Conservation (phyloP, 768 basidiomycete species). For the Pleurotus eryngii region DNA sequence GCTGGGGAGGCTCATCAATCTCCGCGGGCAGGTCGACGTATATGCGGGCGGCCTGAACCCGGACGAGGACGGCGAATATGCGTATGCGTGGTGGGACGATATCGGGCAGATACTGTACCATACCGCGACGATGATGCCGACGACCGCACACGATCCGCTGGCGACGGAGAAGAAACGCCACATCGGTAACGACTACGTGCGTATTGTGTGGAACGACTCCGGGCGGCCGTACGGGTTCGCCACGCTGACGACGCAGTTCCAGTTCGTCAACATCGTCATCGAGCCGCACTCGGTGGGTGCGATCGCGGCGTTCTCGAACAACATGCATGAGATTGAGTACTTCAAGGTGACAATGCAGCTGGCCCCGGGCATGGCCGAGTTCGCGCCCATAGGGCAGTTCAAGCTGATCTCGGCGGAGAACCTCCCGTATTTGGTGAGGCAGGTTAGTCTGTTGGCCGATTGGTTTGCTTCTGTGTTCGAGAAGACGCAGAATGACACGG, state of each 20-base stretch:
- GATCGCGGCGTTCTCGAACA: slow-evolving; percentile 82
- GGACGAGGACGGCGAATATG: slow-evolving; percentile 92
- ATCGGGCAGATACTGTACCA: slow-evolving; percentile 94
- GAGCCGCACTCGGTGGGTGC: slow-evolving; percentile 87
- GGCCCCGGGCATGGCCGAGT: slow-evolving; percentile 88
- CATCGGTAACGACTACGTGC: slow-evolving; percentile 95
- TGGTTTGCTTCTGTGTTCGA: slow-evolving; percentile 87
- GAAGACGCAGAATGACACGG: slow-evolving; percentile 67
- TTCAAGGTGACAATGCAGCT: slow-evolving; percentile 93
- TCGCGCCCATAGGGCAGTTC: slow-evolving; percentile 88
- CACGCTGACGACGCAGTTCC: slow-evolving; percentile 89
- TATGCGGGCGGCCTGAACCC: slow-evolving; percentile 91
- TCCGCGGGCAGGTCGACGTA: slow-evolving; percentile 87
- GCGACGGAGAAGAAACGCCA: slow-evolving; percentile 89
- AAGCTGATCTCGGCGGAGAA: slow-evolving; percentile 90
- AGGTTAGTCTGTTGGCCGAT: slow-evolving; percentile 83
- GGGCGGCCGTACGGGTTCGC: slow-evolving; percentile 87
- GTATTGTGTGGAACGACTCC: slow-evolving; percentile 97
- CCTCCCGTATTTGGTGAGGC: slow-evolving; percentile 83
- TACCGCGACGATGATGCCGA: slow-evolving; percentile 97
- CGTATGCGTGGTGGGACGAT: slow-evolving; percentile 99
- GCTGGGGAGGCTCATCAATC: slow-evolving; percentile 81
- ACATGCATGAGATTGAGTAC: slow-evolving; percentile 86
- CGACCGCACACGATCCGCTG: slow-evolving; percentile 58
- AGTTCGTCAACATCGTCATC: slow-evolving; percentile 96